Evolutionary conservation across 257 asterid species (phyloP).

Genomic region (Solanum bukasovii): DNA sequence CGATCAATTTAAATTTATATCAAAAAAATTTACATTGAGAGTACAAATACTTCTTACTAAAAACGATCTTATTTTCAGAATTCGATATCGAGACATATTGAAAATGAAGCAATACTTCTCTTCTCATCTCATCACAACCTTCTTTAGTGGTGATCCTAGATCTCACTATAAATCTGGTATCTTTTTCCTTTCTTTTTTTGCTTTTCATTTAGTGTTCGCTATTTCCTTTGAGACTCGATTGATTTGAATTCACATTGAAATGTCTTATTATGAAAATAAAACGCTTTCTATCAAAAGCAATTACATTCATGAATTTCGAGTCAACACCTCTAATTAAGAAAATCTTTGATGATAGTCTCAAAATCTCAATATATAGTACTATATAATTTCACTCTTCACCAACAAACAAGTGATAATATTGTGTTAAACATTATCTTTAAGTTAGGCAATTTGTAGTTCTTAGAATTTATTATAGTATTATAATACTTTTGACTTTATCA

Average conservation of each 20-base stretch:
- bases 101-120: background rate
- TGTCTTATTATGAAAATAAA: background rate
- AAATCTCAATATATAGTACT: background rate
- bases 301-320: background rate
- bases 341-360: background rate
- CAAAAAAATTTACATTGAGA: rapidly evolving
- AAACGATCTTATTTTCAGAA: background rate
- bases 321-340: background rate
- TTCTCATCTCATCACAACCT: background rate
- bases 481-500: background rate
- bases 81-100: rapidly evolving
- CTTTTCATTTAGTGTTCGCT: background rate
- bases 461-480: background rate
- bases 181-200: background rate
- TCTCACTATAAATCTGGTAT: background rate
- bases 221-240: background rate
- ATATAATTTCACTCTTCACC: background rate
- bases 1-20: background rate
- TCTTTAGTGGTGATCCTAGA: background rate
- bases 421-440: background rate
- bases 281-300: background rate
- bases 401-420: background rate
- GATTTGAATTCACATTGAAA: background rate
- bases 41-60: background rate
- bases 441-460: background rate